Conservation (phyloP, 331 rosid genomes). For the Acacia concinna region DNA sequence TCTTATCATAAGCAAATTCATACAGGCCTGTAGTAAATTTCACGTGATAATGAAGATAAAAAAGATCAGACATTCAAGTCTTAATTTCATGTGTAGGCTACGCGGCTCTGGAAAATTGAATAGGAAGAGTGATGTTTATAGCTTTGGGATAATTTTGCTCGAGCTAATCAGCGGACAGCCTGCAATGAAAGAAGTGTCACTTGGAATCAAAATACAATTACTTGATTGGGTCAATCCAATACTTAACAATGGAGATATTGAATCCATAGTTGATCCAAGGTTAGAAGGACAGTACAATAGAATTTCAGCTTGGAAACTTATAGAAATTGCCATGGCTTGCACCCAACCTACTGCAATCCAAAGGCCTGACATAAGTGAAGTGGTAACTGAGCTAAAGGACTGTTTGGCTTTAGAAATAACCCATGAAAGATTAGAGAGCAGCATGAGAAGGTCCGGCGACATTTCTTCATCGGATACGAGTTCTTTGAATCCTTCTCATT, state of each 20-base stretch:
- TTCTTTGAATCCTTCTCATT: neutral
- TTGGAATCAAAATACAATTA: neutral
- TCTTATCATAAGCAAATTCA: no score
- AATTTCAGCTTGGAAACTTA: neutral
- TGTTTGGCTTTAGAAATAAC: neutral
- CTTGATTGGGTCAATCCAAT: slow-evolving; percentile 13
- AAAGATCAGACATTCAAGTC: no score
- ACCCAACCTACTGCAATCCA: neutral
- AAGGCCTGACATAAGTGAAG: slow-evolving; percentile 1
- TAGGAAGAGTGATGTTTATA: slow-evolving; percentile 21
- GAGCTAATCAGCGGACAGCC: slow-evolving; percentile 23
- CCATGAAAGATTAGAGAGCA: no score
- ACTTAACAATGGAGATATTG: slow-evolving; percentile 13
- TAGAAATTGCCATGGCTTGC: slow-evolving; percentile 32
- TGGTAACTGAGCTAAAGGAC: slow-evolving; percentile 23
- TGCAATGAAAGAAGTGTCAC: neutral
- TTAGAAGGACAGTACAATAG: neutral
- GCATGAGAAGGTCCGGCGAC: no score
- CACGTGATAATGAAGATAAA: neutral
- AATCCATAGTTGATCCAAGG: slow-evolving; percentile 19
- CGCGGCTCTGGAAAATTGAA: neutral
- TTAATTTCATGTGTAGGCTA: neutral
- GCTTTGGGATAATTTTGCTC: slow-evolving; percentile 26
- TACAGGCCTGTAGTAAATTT: neutral
- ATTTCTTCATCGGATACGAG: neutral